Conservation (phyloP, 768 basidiomycete species). For the Boletus tylopilopsis region DNA sequence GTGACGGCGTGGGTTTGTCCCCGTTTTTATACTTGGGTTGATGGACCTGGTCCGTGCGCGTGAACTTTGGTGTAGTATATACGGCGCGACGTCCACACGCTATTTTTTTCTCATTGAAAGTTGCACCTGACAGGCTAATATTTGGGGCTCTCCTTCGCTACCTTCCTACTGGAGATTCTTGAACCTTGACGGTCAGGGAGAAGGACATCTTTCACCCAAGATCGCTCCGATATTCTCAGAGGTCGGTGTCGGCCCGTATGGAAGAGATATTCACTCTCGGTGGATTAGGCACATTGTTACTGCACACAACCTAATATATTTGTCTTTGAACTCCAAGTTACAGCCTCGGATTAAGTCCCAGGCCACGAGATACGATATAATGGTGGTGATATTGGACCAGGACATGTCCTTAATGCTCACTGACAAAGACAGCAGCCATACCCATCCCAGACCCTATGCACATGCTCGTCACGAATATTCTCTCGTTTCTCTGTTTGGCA, state of each 20-base stretch:
- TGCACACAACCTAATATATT: too few relatives aligned
- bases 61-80: conserved; percentile 17
- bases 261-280: conserved; percentile 40
- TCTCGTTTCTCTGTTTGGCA: conserved; percentile 69
- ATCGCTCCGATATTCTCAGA: conserved; percentile 47
- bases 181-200: conserved; percentile 58
- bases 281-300: too few relatives aligned
- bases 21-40: conserved; percentile 22
- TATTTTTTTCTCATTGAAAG: conserved; percentile 48
- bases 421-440: conserved; percentile 85
- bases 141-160: conserved; percentile 52
- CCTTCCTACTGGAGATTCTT: conserved; percentile 44
- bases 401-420: conserved; percentile 55
- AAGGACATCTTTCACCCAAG: conserved; percentile 60
- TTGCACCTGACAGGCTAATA: conserved; percentile 70
- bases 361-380: neutral
- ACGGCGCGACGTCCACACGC: neutral
- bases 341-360: neutral
- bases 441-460: conserved; percentile 90
- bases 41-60: conserved; percentile 53
- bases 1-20: conserved; percentile 26
- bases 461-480: conserved; percentile 88
- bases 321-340: too few relatives aligned
- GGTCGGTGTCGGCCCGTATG: conserved; percentile 65
- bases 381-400: neutral